Conservation (phyloP, 345 rosid genomes). For the Garcia nutans region DNA sequence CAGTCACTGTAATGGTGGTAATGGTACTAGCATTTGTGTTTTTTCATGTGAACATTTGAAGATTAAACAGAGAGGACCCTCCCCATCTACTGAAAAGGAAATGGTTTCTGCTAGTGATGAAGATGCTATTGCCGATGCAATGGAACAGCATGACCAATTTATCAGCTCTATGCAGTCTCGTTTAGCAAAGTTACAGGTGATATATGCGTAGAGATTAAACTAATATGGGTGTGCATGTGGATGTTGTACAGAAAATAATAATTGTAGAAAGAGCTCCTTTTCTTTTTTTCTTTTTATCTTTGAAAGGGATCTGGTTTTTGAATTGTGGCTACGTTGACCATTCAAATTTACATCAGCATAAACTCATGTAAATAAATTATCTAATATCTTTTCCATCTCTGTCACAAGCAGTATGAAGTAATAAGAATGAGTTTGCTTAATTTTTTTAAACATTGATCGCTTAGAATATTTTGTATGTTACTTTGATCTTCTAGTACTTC, state of each 20-base stretch:
- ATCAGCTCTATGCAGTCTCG: conserved; percentile 92
- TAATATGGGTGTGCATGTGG: background rate
- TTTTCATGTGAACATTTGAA: conserved; percentile 22
- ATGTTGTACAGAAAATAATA: background rate
- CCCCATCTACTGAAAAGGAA: conserved; percentile 54
- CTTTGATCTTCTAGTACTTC: background rate
- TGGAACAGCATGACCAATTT: conserved; percentile 83
- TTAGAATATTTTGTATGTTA: background rate
- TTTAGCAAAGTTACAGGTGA: conserved; percentile 88
- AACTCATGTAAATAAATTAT: background rate
- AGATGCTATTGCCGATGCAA: conserved; percentile 61
- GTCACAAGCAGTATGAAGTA: background rate
- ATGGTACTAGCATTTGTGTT: conserved; percentile 16
- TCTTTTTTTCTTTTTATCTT: background rate
- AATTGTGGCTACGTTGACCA: background rate
- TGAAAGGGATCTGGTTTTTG: background rate
- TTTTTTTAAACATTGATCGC: background rate
- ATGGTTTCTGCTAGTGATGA: conserved; percentile 58
- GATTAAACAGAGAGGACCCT: conserved; percentile 61
- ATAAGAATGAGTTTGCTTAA: background rate
- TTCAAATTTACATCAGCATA: background rate
- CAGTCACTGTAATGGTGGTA: background rate
- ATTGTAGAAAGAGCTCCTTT: background rate
- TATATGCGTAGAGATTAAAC: conserved; percentile 14
- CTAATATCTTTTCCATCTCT: background rate